A percentile compares a stretch with the other conserved stretches of the same genome.
These are phyloP conservation scores for Leccinum fibrillosum DNA, from an alignment of 768 basidiomycete genomes.

Conservation along the genomic window DNA sequence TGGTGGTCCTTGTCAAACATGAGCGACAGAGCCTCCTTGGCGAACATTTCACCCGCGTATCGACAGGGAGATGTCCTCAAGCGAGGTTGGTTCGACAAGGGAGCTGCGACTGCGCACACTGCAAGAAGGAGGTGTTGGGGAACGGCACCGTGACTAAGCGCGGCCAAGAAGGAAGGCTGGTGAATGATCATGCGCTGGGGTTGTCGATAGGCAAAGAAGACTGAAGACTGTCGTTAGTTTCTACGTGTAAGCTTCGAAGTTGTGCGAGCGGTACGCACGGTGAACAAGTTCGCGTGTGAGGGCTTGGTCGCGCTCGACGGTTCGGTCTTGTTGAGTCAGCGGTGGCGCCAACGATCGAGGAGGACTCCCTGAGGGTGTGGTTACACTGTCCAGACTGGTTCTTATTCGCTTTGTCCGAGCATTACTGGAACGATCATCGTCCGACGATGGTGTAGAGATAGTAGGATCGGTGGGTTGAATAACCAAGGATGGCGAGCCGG, in stretches of 20 bases:
- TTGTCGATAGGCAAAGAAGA: constrained; percentile 81
- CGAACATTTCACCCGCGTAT: constrained; percentile 50
- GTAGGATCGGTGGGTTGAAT: constrained; percentile 12
- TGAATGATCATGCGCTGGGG: constrained; percentile 76
- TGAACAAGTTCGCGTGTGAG: constrained; percentile 74
- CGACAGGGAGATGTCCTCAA: constrained; percentile 54
- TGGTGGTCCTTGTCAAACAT: constrained; percentile 70
- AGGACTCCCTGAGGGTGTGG: constrained; percentile 29
- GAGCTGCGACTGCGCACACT: constrained; percentile 76
- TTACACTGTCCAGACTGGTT: constrained; percentile 37
- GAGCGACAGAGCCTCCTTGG: constrained; percentile 57
- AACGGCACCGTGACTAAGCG: constrained; percentile 62
- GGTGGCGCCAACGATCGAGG: constrained; percentile 36
- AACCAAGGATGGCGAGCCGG: constrained; percentile 15
- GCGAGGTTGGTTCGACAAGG: constrained; percentile 63
- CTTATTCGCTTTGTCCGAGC: constrained; percentile 53
- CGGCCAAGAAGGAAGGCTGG: constrained; percentile 70
- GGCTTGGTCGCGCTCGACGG: constrained; percentile 52
- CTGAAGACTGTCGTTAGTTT: constrained; percentile 34
- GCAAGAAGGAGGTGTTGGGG: constrained; percentile 71
- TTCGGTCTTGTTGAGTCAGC: constrained; percentile 37
- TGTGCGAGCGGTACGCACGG: constrained; percentile 40
- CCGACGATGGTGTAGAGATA: constrained; percentile 22
- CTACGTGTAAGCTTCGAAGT: neutral
- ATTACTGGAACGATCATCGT: constrained; percentile 40